phyloP scores from a whole-genome alignment of 2,329 filamentous ascomycete species.

The Leptosphaerulina australis region DNA sequence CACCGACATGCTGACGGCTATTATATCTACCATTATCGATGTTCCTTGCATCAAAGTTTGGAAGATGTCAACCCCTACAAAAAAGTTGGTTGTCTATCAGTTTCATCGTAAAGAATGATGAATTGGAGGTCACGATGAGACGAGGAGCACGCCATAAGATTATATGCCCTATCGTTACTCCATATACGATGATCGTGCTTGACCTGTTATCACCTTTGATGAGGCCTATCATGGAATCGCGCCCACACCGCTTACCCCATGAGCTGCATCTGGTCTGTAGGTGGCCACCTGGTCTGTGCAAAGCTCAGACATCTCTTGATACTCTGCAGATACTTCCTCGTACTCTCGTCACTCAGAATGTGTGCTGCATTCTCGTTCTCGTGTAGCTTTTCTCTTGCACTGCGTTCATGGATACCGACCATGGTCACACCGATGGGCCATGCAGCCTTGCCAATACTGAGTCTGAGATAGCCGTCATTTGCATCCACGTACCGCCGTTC shows the following conservation, averaged over 20 bases:
- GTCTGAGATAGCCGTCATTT: constrained; percentile 89
- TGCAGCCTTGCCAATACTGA: constrained; percentile 94
- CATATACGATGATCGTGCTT: too few species aligned
- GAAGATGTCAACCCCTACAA: too few species aligned
- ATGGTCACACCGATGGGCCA: constrained; percentile 99
- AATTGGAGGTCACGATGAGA: too few species aligned
- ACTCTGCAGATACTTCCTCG: constrained; percentile 93
- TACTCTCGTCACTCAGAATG: constrained; percentile 96
- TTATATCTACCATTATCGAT: too few species aligned
- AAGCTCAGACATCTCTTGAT: constrained; percentile 97
- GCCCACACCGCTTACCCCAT: constrained; percentile 71
- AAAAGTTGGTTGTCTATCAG: too few species aligned
- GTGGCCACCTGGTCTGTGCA: constrained; percentile 95
- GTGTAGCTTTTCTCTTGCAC: constrained; percentile 92
- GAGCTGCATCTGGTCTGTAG: constrained; percentile 86
- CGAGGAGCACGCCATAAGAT: too few species aligned
- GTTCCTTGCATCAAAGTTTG: too few species aligned
- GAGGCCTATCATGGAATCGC: too few species aligned
- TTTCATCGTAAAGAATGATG: too few species aligned
- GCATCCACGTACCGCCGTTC: constrained; percentile 92
- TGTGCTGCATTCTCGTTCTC: constrained; percentile 81
- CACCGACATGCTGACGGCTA: too few species aligned
- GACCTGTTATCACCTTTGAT: too few species aligned
- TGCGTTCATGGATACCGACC: constrained; percentile 99
- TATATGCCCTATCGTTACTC: too few species aligned